Base-by-base conservation (phyloP, 1,284 basidiomycete species). In the Heliocybe sulcata region DNA sequence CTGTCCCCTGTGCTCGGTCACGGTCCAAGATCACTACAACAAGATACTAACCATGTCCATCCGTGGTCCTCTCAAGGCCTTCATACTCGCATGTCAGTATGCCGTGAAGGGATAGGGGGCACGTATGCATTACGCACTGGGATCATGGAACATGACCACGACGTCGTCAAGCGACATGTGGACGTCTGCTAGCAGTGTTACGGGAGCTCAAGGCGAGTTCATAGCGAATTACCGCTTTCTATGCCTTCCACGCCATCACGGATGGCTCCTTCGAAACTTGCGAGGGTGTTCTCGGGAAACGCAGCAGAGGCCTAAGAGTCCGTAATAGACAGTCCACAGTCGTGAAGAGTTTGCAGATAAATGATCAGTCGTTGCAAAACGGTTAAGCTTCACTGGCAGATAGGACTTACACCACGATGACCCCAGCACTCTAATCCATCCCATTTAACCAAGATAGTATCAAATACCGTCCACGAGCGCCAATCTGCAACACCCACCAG, bases 121-220 rank as follows among this genome's bases (percentile, higher is more conserved):
- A 16, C n/a, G 12, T 6, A 12, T 6, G 68, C 66, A 57, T 55
- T 31, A 66, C 83, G 64, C 62, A 87, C 88, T 82, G 11, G 92
- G 90, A 71, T 98, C 95, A 69, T 98, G 94, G 72, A 96, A 97
- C 92, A 98, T 94, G 58, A 98, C 72, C 51, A 98, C 89, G 51
- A 93, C 84, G 64, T 87, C 79, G 74, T 98, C 96, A 61, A 80
- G 72, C 52, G 95, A 95, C 67, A 98, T 89, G 72, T 98, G 96
- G 61, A 98, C 94, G 81, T 98, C 95, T 94, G 82, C 61, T 70
- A 69, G 71, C 67, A 61, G 69, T 67, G 81, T 84, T 76, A 86
- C 71, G 76, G 69, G 59, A 61, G 62, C 56, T 55, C 55, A 57
- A 58, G 56, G 60, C 58, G 62, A 54, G 56, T 64, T 56, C 61